A percentile compares a stretch with the other conserved stretches of the same genome.
Conservation (phyloP, 345 rosid species). For the Odontarrhena argentea region DNA sequence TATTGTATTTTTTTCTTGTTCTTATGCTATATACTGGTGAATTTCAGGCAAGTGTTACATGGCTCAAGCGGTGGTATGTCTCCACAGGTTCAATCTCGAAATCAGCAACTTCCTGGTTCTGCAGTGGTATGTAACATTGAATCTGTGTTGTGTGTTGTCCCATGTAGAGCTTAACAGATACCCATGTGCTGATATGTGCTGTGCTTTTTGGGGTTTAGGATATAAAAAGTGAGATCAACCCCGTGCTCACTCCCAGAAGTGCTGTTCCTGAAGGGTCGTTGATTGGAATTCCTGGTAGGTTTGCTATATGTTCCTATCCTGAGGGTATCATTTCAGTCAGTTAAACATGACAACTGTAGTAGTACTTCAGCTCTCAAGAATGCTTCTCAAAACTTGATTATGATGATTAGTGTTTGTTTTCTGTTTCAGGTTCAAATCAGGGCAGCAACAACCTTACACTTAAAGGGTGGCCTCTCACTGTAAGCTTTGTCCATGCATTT, state of each 20-base stretch:
- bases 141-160: not conserved
- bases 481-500: slow-evolving; percentile 45
- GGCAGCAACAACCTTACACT: slow-evolving; percentile 83
- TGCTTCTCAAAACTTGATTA: not conserved
- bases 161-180: slow-evolving; percentile 5
- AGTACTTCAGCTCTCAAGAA: slow-evolving; percentile 18
- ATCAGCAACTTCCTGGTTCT: slow-evolving; percentile 80
- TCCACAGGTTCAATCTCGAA: slow-evolving; percentile 85
- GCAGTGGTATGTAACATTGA: slow-evolving; percentile 56
- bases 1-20: slow-evolving; percentile 6
- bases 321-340: slow-evolving; percentile 15
- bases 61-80: slow-evolving; percentile 82
- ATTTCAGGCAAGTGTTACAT: slow-evolving; percentile 92
- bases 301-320: slow-evolving; percentile 22
- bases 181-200: slow-evolving; percentile 19
- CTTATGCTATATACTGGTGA: slow-evolving; percentile 26
- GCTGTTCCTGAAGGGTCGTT: slow-evolving; percentile 88
- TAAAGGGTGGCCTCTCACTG: slow-evolving; percentile 96
- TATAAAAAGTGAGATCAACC: slow-evolving; percentile 85
- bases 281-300: slow-evolving; percentile 86
- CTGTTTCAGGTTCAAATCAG: slow-evolving; percentile 82
- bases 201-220: slow-evolving; percentile 63
- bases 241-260: slow-evolving; percentile 81
- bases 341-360: slow-evolving; percentile 21
- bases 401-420: slow-evolving; percentile 21